These are phyloP conservation scores for Colletotrichum tofieldiae DNA, from an alignment of 2,329 filamentous ascomycete species.

Conservation along the genomic window DNA sequence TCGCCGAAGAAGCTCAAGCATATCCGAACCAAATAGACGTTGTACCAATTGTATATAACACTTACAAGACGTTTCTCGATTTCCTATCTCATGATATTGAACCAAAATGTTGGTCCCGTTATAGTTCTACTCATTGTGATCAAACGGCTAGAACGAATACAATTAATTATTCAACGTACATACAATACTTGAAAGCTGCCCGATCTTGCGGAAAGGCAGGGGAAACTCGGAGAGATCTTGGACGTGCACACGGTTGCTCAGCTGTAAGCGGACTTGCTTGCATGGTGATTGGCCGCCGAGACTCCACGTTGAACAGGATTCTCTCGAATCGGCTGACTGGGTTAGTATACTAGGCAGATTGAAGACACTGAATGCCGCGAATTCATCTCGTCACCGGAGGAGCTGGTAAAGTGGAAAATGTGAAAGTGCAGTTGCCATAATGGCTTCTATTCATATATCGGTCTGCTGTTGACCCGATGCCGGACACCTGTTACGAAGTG, in stretches of 20 bases:
- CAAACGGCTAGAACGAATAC: neutral
- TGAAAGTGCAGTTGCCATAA: neutral
- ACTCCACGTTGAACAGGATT: neutral
- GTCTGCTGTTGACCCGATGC: slow-evolving; percentile 35
- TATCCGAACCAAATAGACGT: slow-evolving; percentile 81
- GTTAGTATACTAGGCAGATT: neutral
- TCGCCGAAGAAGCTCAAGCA: slow-evolving; percentile 89
- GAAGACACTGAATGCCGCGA: neutral
- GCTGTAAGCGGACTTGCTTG: slow-evolving; percentile 6
- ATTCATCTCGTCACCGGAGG: too few relatives aligned
- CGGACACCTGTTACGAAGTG: neutral
- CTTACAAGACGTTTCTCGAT: slow-evolving; percentile 17
- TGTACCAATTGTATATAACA: slow-evolving; percentile 50
- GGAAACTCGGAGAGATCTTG: neutral
- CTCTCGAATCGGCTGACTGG: neutral
- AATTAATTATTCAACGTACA: too few relatives aligned
- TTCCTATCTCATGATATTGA: neutral
- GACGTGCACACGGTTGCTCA: neutral
- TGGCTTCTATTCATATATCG: slow-evolving; percentile 33
- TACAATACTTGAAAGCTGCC: neutral
- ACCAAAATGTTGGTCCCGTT: too few relatives aligned
- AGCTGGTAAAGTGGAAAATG: too few relatives aligned
- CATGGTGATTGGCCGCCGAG: neutral
- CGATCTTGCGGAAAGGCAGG: neutral
- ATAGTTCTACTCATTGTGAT: neutral